Evolutionary conservation across 345 rosid species (phyloP), one percentile per base, ranked within the genome.

Genomic region (Angophora floribunda): DNA sequence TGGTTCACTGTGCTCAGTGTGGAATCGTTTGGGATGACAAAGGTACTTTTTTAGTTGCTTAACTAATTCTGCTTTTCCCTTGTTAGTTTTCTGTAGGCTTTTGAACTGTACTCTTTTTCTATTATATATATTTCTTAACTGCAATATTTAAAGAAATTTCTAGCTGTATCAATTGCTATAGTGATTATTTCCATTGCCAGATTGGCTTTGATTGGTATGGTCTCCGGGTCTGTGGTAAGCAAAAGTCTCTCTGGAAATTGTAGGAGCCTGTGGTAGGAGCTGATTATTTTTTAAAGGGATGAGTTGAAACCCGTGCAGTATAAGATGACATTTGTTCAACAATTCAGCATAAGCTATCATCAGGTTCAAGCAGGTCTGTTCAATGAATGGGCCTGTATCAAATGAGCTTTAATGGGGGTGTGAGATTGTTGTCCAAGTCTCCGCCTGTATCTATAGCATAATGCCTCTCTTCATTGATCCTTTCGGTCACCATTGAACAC

Each of bases 1-100:
- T 97, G 98, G 94, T 98, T 92, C 99, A 98, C 92, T 98, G 99
- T 91, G 97, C 99, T 89, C 98, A 97, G 55, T 98, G 99, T 52
- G 97, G 98, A 86, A 95, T 93, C 85, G 87, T 91, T 91, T 98
- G 99, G 98, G 96, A 97, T 89, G 91, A 95, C 87, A 98, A 95
- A 96, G 99, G 99, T 97, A 93, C 21, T 52, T 70, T 80, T 36
- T 32, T 12, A 45, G 63, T 85, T 6, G 44, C 47, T 13, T 52
- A 45, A 7, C 26, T 67, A 28, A 5, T 87, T 65, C 26, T 41
- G 41, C 59, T 50, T 67, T 30, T 87, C 45, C 44, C 59, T 67
- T 50, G 45, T 85, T 7, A 85, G 82, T 75, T 75, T 75, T 75
- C 82, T 70, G 82, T 70, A 17, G 82, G 44, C 47, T 70, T 9